These are phyloP conservation scores for Lyophyllum atratum DNA, from an alignment of 768 basidiomycete genomes.

Conservation along the genomic window DNA sequence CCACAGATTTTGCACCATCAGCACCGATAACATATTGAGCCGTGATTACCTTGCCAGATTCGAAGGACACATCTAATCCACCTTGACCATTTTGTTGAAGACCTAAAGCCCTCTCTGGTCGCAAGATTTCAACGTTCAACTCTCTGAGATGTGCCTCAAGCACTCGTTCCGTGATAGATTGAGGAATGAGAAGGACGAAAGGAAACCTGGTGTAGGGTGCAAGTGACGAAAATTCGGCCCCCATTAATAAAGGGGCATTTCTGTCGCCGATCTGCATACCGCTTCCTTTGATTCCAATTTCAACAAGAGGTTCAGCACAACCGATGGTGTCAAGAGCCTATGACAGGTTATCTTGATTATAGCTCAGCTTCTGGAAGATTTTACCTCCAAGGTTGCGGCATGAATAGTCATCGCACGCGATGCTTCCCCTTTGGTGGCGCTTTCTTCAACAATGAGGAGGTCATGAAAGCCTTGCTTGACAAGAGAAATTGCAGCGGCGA, in stretches of 20 bases:
- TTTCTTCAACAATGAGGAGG: conserved; percentile 44
- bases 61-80: conserved; percentile 43
- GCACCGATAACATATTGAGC: conserved; percentile 52
- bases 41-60: conserved; percentile 43
- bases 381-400: conserved; percentile 54
- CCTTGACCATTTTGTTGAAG: conserved; percentile 32
- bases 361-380: background rate
- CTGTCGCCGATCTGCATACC: conserved; percentile 30
- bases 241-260: conserved; percentile 28
- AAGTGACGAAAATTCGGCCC: conserved; percentile 34
- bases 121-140: conserved; percentile 31
- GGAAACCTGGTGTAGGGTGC: conserved; percentile 44
- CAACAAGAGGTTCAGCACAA: conserved; percentile 38
- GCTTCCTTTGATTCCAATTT: conserved; percentile 34
- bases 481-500: conserved; percentile 48
- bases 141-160: conserved; percentile 35
- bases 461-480: conserved; percentile 41
- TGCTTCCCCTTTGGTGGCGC: conserved; percentile 28
- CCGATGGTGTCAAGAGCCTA: conserved; percentile 49
- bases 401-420: conserved; percentile 52
- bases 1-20: conserved; percentile 50
- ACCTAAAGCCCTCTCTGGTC: conserved; percentile 42
- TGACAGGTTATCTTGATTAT: background rate
- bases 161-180: conserved; percentile 43
- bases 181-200: conserved; percentile 42